phyloP scores from a whole-genome alignment of 768 basidiomycete genomes.

The Hygrophoropsis aurantiaca region DNA sequence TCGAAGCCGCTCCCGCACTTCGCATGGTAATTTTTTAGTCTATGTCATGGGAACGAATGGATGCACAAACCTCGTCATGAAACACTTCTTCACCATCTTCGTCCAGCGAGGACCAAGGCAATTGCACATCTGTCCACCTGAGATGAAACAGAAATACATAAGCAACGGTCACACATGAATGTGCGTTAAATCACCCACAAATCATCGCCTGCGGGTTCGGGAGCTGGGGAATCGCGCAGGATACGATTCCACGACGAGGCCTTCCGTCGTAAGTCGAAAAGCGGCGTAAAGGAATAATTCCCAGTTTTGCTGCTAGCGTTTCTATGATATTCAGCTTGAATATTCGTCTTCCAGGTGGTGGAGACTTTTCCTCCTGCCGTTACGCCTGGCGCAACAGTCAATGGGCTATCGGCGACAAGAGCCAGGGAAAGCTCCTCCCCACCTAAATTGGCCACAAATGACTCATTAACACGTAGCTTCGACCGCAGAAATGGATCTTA shows the following conservation, averaged over 20 bases:
- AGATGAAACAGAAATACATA: neutral
- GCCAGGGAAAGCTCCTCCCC: neutral
- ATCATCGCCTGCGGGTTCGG: conserved; percentile 1
- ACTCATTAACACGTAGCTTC: too few relatives aligned
- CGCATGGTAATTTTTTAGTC: too few relatives aligned
- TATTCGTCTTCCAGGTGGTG: neutral
- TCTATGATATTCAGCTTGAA: neutral
- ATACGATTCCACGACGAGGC: neutral
- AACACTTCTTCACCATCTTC: neutral
- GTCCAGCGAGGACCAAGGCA: neutral
- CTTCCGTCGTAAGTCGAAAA: conserved; percentile 11
- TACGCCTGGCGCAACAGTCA: conserved; percentile 6
- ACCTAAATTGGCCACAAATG: neutral
- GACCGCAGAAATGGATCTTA: too few relatives aligned
- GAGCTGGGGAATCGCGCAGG: conserved; percentile 7
- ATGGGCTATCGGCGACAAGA: conserved; percentile 9
- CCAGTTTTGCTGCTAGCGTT: conserved; percentile 3
- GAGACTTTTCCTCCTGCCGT: conserved; percentile 12
- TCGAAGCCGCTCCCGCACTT: too few relatives aligned
- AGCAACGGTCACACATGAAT: neutral
- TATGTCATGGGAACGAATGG: too few relatives aligned
- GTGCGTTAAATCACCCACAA: conserved; percentile 2
- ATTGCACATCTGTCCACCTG: neutral
- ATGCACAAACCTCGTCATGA: too few relatives aligned
- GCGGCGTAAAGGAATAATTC: conserved; percentile 8